phyloP scores from a whole-genome alignment of 768 basidiomycete genomes.

The Agrocybe pediades region DNA sequence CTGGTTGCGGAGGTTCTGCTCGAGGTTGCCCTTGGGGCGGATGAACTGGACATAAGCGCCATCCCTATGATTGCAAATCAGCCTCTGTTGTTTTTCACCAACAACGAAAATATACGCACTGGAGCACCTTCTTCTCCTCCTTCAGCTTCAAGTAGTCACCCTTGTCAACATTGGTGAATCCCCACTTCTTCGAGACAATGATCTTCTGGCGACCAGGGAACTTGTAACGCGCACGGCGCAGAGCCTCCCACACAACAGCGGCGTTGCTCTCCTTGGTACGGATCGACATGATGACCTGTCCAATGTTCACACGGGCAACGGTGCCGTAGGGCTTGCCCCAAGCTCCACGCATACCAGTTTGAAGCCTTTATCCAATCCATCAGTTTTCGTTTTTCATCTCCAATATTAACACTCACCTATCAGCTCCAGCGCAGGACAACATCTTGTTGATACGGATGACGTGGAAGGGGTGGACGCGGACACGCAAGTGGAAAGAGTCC shows the following conservation, averaged over 20 bases:
- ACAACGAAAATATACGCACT: conserved; percentile 52
- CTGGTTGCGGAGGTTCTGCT: conserved; percentile 83
- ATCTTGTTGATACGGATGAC: conserved; percentile 99
- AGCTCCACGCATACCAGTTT: conserved; percentile 98
- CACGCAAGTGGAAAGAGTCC: conserved; percentile 98
- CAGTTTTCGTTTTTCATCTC: not conserved
- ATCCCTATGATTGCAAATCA: conserved; percentile 53
- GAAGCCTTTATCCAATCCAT: conserved; percentile 54
- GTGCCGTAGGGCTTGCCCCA: conserved; percentile 99
- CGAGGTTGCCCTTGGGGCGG: conserved; percentile 82
- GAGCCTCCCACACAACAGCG: conserved; percentile 91
- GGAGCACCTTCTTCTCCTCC: conserved; percentile 86
- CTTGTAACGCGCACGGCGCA: conserved; percentile 98
- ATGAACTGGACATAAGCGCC: conserved; percentile 96
- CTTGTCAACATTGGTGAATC: conserved; percentile 93
- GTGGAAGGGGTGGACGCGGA: conserved; percentile 98
- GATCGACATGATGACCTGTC: conserved; percentile 88
- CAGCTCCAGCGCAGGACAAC: conserved; percentile 98
- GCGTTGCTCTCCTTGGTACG: conserved; percentile 90
- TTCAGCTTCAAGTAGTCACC: conserved; percentile 88
- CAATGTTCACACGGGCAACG: conserved; percentile 95
- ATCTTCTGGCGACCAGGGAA: conserved; percentile 99
- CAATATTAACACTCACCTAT: conserved; percentile 63
- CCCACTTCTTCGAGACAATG: conserved; percentile 97
- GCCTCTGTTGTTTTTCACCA: not conserved